A percentile compares a stretch with the other conserved stretches of the same genome.
These are phyloP conservation scores for Raffaelea ambrosiae DNA, from an alignment of 2,329 filamentous ascomycete genomes.

Conservation along the genomic window DNA sequence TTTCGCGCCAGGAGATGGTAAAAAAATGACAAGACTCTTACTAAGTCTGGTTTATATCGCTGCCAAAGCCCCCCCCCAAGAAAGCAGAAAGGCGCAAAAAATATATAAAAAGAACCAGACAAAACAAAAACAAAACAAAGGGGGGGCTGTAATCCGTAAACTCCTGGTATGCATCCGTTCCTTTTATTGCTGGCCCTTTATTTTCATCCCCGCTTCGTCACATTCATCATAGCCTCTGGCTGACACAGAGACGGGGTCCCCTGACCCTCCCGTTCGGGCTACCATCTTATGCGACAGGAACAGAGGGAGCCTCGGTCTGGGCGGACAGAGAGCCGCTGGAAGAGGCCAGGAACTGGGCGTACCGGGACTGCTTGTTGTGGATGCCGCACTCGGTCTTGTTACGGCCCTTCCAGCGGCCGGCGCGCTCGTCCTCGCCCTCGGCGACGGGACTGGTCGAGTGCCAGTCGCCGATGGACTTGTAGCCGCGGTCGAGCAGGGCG, in stretches of 20 bases:
- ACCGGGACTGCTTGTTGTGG: conserved; percentile 94
- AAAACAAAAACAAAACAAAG: too few species aligned
- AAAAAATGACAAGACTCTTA: too few species aligned
- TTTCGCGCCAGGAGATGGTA: too few species aligned
- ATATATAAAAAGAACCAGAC: too few species aligned
- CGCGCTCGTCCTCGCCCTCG: conserved; percentile 89
- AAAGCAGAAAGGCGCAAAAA: too few species aligned
- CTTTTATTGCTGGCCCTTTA: conserved; percentile 40
- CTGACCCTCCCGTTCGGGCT: too few species aligned
- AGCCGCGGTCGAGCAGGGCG: conserved; percentile 79
- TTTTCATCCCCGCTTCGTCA: conserved; percentile 35
- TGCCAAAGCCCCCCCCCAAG: too few species aligned
- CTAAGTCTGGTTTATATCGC: too few species aligned
- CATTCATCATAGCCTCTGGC: too few species aligned
- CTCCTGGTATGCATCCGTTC: conserved; percentile 5
- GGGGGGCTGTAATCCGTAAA: too few species aligned
- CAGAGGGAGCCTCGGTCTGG: background rate
- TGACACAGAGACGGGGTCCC: too few species aligned
- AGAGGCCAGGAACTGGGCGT: conserved; percentile 65
- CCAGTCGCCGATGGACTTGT: conserved; percentile 98
- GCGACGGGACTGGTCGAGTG: conserved; percentile 88
- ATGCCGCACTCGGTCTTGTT: conserved; percentile 97
- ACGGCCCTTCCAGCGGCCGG: conserved; percentile 94
- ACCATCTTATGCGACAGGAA: background rate
- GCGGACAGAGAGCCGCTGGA: too few species aligned